Evolutionary conservation across 805 yeast species (phyloP), one percentile per base, ranked within the genome.

Genomic region (Spathaspora sp.): DNA sequence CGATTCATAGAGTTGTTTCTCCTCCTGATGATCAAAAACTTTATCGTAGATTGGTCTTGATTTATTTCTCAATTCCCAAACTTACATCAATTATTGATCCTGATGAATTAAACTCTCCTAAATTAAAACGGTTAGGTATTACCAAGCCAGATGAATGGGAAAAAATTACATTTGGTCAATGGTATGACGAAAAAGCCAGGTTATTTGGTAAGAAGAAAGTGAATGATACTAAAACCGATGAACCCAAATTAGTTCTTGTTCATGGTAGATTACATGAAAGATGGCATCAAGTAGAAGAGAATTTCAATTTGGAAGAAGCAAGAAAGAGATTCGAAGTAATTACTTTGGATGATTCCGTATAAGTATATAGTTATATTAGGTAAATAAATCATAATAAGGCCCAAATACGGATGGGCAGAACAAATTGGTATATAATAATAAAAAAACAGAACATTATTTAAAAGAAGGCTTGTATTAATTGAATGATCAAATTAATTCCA

Each of bases 161-260:
- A 9, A 59, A 57, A 47, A 66, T 66, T 23, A 58, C 63, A 3
- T 66, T 61, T 51, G 53, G 52, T 12, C 58, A 62, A 46, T 65
- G 70, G 70, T 65, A 75, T 49, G 72, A 71, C 19, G 79, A 73
- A 47, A 78, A 78, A 55, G 78, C 77, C 2, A 61, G 76, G 43
- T 65, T 76, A 19, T 77, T 77, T 57, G 80, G 80, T 17, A 69
- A 66, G 52, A 61, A 63, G 18, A 65, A 66, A 47, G 69, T 72
- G 43, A 70, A 73, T 46, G 66, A 64, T 49, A 52, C 56, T 11
- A 47, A 60, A 35, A 66, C 72, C 9, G 77, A 71, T 23, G 76
- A 71, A 29, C 75, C 75, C 2, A 65, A 62, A 42, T 61, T 65
- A 38, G 73, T 71, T n/a, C 56, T 64, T 31, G 42, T 73, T n/a